phyloP scores from a whole-genome alignment of 345 rosid genomes.

The Bruguiera sexangula region DNA sequence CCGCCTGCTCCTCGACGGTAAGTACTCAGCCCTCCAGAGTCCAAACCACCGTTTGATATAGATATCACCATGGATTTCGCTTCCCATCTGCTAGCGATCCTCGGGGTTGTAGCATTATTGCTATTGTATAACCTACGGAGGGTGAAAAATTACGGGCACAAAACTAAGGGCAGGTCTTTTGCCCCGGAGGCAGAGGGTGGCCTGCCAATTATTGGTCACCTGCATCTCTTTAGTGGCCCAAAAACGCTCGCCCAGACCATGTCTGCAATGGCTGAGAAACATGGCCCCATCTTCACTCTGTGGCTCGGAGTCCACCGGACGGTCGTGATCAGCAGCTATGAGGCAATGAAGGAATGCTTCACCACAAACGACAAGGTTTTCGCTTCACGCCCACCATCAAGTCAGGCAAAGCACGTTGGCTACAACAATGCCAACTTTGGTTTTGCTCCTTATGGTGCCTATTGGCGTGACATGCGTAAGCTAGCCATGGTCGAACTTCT shows the following conservation, averaged over 20 bases:
- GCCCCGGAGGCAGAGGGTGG: constrained; percentile 18
- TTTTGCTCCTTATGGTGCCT: constrained; percentile 16
- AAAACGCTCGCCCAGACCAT: constrained; percentile 24
- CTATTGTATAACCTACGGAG: constrained; percentile 10
- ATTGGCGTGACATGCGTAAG: constrained; percentile 18
- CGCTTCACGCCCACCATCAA: constrained; percentile 11
- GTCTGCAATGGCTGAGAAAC: constrained; percentile 17
- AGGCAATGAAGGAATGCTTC: constrained; percentile 13
- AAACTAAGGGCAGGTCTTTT: background rate
- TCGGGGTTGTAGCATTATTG: background rate
- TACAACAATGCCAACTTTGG: constrained; percentile 12
- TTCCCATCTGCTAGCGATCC: background rate
- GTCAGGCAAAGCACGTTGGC: constrained; percentile 13
- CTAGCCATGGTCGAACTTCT: constrained; percentile 13
- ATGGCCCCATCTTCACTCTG: constrained; percentile 27
- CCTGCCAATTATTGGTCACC: constrained; percentile 24
- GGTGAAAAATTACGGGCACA: background rate
- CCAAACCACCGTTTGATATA: background rate
- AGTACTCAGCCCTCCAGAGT: no score
- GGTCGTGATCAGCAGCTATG: constrained; percentile 18
- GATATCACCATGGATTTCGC: constrained; percentile 3
- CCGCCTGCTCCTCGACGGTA: no score
- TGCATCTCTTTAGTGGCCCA: constrained; percentile 11
- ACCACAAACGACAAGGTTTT: constrained; percentile 18
- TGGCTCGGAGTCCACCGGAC: constrained; percentile 20